Conservation (phyloP, 2,329 filamentous ascomycete species). For the Rutstroemia sp. region DNA sequence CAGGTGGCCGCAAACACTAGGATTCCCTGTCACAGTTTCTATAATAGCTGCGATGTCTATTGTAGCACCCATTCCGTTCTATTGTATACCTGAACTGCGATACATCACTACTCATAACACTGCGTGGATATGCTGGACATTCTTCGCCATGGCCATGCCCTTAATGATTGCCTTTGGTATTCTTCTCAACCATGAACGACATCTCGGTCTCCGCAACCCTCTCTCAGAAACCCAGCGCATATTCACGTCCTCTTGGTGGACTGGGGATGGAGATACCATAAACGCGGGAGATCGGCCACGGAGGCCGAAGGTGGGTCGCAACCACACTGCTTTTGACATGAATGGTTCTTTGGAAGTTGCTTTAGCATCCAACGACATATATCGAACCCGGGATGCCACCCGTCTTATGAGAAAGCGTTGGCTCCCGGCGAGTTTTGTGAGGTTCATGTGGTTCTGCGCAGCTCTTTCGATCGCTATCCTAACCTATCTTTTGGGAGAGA, state of each 20-base stretch:
- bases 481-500: conserved; percentile 61
- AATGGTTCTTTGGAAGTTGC: conserved; percentile 26
- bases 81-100: conserved; percentile 44
- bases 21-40: conserved; percentile 56
- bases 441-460: conserved; percentile 63
- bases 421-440: conserved; percentile 59
- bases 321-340: conserved; percentile 25
- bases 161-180: conserved; percentile 59
- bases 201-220: conserved; percentile 51
- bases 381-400: conserved; percentile 13
- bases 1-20: conserved; percentile 55
- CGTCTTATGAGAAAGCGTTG: conserved; percentile 34
- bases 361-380: conserved; percentile 20
- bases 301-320: conserved; percentile 31
- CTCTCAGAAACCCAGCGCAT: conserved; percentile 61
- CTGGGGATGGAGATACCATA: conserved; percentile 43
- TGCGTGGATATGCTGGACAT: conserved; percentile 62
- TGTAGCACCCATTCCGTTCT: conserved; percentile 51
- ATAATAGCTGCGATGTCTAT: conserved; percentile 55
- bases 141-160: conserved; percentile 62
- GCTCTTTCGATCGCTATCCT: conserved; percentile 55
- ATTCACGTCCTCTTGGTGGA: conserved; percentile 60
- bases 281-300: conserved; percentile 33
- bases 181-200: conserved; percentile 55
- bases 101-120: conserved; percentile 57